phyloP scores from a whole-genome alignment of 179 eudicot species.

The Nepenthes alata region DNA sequence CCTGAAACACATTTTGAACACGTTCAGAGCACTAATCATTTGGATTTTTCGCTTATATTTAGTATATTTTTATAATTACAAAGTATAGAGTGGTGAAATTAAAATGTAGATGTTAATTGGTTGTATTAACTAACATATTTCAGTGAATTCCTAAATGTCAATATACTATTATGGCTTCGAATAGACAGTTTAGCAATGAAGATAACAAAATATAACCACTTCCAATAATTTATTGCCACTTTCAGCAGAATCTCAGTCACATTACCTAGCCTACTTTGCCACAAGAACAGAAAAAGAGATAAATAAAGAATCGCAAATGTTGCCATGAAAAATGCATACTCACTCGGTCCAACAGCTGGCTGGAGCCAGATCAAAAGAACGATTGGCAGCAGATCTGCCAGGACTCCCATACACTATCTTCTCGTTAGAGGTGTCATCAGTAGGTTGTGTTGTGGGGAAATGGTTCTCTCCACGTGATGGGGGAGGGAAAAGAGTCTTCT shows the following conservation, averaged over 20 bases:
- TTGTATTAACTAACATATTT: no score
- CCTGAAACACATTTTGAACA: no score
- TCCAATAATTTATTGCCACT: no score
- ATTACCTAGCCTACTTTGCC: not conserved
- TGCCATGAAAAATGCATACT: slow-evolving; percentile 18
- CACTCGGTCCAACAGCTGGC: slow-evolving; percentile 70
- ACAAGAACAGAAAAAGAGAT: not conserved
- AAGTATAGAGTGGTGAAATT: no score
- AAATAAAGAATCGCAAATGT: slow-evolving; percentile 4
- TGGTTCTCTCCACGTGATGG: slow-evolving; percentile 32
- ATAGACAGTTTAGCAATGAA: no score
- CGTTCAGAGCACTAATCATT: no score
- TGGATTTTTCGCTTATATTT: no score
- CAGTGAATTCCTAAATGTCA: no score
- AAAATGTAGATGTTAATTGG: no score
- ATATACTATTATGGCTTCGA: no score
- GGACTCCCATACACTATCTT: slow-evolving; percentile 44
- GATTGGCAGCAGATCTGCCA: slow-evolving; percentile 25
- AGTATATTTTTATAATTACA: no score
- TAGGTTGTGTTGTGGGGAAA: slow-evolving; percentile 22
- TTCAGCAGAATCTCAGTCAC: not conserved
- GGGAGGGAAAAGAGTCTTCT: slow-evolving; percentile 32
- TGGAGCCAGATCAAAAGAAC: slow-evolving; percentile 39
- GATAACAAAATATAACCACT: no score
- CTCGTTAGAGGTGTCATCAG: slow-evolving; percentile 38